A percentile compares a stretch with the other conserved stretches of the same genome.
Evolutionary conservation across 164 flowering plant genomes (phyloP).

Genomic region (Sextonia rubra): DNA sequence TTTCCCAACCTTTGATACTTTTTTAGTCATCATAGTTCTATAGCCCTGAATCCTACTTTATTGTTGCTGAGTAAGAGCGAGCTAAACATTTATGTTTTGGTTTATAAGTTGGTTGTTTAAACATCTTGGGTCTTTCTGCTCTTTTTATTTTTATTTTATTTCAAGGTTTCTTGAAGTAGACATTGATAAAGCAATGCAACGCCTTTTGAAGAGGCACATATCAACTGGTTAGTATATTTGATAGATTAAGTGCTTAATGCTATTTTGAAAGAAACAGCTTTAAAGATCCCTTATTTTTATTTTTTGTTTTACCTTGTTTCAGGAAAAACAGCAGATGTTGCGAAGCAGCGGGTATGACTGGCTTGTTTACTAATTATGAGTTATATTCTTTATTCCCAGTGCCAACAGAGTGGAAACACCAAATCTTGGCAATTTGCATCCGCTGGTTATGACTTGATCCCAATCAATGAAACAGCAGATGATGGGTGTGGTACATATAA

Average conservation of each 20-base stretch:
- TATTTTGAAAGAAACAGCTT: not conserved
- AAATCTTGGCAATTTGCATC: not conserved
- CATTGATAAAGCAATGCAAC: conserved; percentile 66
- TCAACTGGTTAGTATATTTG: conserved; percentile 43
- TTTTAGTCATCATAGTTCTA: too few species aligned
- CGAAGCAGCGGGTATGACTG: conserved; percentile 76
- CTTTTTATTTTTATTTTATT: not conserved
- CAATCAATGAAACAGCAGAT: not conserved
- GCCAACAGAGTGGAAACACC: not conserved
- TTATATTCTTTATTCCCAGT: not conserved
- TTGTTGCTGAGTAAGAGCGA: not conserved
- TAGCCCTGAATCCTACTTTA: too few species aligned
- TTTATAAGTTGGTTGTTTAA: not conserved
- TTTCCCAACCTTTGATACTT: not conserved
- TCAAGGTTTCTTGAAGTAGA: conserved; percentile 85
- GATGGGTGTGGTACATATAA: not conserved
- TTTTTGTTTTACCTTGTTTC: not conserved
- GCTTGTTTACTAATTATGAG: not conserved
- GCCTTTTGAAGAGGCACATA: conserved; percentile 73
- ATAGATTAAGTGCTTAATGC: not conserved
- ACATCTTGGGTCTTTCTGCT: not conserved
- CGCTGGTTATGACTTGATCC: not conserved
- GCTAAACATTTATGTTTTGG: not conserved
- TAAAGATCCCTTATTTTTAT: not conserved
- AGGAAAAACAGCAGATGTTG: conserved; percentile 79